Percentiles rank a stretch among this genome's conserved stretches.
Evolutionary conservation across 495 filamentous ascomycete genomes (phyloP).

Genomic region (Jackrogersella multiformis): DNA sequence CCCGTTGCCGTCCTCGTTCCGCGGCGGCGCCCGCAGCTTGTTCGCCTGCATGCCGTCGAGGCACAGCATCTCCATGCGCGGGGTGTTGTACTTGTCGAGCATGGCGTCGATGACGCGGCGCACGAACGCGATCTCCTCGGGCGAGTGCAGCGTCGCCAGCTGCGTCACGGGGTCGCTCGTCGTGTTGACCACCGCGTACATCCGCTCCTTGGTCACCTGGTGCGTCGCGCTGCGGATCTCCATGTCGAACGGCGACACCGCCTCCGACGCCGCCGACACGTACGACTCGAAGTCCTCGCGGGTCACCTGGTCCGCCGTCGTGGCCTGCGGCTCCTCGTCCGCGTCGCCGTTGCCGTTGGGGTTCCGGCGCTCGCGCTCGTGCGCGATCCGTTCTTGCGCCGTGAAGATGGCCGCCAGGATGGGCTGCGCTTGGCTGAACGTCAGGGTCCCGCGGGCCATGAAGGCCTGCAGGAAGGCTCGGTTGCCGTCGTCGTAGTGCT

Average conservation of each 20-base stretch:
- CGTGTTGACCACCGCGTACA: slow-evolving; percentile 87
- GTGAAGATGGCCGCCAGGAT: slow-evolving; percentile 80
- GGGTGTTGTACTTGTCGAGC: slow-evolving; percentile 86
- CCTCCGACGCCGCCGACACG: slow-evolving; percentile 72
- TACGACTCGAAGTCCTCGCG: slow-evolving; percentile 72
- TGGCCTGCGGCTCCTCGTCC: slow-evolving; percentile 52
- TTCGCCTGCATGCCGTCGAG: slow-evolving; percentile 80
- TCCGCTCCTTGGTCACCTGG: slow-evolving; percentile 63
- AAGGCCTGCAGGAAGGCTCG: slow-evolving; percentile 95
- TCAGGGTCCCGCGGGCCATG: slow-evolving; percentile 78
- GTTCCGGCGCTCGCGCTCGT: not conserved
- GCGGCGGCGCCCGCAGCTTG: slow-evolving; percentile 62
- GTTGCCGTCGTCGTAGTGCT: slow-evolving; percentile 67
- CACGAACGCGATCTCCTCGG: slow-evolving; percentile 90
- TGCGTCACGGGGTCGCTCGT: slow-evolving; percentile 84
- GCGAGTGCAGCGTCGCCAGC: slow-evolving; percentile 78
- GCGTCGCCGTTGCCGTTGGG: not conserved
- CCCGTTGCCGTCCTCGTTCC: slow-evolving; percentile 52
- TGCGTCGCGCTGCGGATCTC: slow-evolving; percentile 80
- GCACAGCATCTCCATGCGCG: slow-evolving; percentile 79
- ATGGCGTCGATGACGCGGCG: slow-evolving; percentile 90
- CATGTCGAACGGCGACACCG: slow-evolving; percentile 81
- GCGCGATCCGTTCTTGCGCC: slow-evolving; percentile 51
- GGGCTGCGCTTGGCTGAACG: slow-evolving; percentile 73
- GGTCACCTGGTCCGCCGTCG: slow-evolving; percentile 65